A percentile compares a stretch with the other conserved stretches of the same genome.
Conservation (phyloP, 228 moss, liverwort and hornwort species). For the Sphagnum magellanicum region DNA sequence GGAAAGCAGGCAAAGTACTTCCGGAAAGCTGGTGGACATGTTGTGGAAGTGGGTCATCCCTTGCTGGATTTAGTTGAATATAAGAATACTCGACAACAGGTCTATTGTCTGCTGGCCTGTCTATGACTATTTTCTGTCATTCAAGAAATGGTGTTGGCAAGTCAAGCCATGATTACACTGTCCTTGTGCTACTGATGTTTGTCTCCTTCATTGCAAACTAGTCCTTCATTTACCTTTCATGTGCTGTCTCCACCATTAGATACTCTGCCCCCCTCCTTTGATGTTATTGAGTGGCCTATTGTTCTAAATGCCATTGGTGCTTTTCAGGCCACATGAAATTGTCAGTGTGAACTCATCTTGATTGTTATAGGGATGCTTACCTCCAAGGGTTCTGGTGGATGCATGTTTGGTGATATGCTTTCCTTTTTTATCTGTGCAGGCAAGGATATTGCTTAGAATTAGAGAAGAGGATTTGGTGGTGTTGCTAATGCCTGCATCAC, state of each 20-base stretch:
- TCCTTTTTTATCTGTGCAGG: constrained; percentile 28
- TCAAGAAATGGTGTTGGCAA: background rate
- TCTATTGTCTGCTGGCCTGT: constrained; percentile 7
- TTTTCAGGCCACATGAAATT: too few relatives aligned
- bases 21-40: constrained; percentile 60
- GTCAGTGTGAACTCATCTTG: too few relatives aligned
- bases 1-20: constrained; percentile 64
- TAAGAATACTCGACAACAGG: constrained; percentile 36
- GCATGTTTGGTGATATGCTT: too few relatives aligned
- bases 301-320: too few relatives aligned
- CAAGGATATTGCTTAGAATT: constrained; percentile 50
- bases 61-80: constrained; percentile 47
- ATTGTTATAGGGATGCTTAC: too few relatives aligned
- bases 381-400: too few relatives aligned
- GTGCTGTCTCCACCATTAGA: too few relatives aligned
- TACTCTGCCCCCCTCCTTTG: too few relatives aligned
- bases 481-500: constrained; percentile 73
- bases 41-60: constrained; percentile 79
- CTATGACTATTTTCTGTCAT: background rate
- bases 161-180: background rate
- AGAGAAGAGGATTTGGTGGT: constrained; percentile 52
- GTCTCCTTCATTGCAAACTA: background rate
- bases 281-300: too few relatives aligned
- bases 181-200: background rate
- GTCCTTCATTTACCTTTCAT: too few relatives aligned